Base-by-base conservation (phyloP, 768 basidiomycete genomes). In the Lactarius sp. region DNA sequence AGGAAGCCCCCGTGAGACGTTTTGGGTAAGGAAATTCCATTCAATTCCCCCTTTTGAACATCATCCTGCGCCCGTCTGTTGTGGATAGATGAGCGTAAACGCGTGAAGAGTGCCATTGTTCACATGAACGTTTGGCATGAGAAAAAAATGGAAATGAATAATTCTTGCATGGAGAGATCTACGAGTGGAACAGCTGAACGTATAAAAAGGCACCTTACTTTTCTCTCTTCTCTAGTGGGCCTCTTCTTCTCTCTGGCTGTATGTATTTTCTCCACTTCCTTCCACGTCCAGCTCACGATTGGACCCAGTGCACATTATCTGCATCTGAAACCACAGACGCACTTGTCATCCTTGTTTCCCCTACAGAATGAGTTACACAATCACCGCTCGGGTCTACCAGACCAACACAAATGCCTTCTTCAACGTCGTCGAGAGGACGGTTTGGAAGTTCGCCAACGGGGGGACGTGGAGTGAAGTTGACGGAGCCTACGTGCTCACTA, bases 371-470 rank as follows among this genome's bases (percentile, higher is more conserved):
- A 33, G 13, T 36, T 72, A 72, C 65, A 69, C 47, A 5, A 71
- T 72, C 55, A 66, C 53, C 9, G 59, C 59, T 37, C 62, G 47
- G 18, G 36, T 70, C 58, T 69, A 57, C 61, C 70, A 71, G 63
- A 66, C 64, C 46, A 59, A 70, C 34, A n/a, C 18, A 13, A 47
- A 49, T 41, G 47, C 37, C 3, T 72, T 60, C 69, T 75, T 75
- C 73, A 67, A 58, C 37, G 42, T 73, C 64, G 73, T 74, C 59
- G 76, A 78, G 68, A 63, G 72, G 68, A 72, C 75, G 4, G 68
- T 72, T 52, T 75, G 72, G 74, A 62, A 75, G 44, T 75, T 68
- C 60, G 76, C 70, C 57, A 73, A 73, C 61, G 72, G 72, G 12
- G 76, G 76, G 44, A 71, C 71, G 16, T 77, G 77, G 76, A 60